A percentile compares a stretch with the other conserved stretches of the same genome.
phyloP scores from a whole-genome alignment of 768 basidiomycete species.

The Kwoniella botswanensis region DNA sequence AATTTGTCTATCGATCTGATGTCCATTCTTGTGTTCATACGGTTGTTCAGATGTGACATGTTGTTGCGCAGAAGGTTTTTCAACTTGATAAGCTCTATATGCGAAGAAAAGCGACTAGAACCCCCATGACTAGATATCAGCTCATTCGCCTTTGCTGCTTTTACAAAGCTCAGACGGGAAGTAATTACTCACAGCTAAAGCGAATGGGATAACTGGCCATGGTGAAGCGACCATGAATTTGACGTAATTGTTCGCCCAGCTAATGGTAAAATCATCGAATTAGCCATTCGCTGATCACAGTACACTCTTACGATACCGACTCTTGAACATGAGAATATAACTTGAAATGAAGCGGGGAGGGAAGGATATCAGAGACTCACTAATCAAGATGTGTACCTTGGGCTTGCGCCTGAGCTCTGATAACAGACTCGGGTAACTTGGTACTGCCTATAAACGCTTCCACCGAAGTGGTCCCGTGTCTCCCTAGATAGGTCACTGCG shows the following conservation, averaged over 20 bases:
- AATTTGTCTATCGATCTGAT: not conserved
- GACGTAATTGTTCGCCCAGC: slow-evolving; percentile 23
- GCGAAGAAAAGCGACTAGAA: slow-evolving; percentile 11
- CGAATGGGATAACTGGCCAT: slow-evolving; percentile 18
- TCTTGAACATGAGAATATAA: too few species aligned
- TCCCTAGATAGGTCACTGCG: slow-evolving; percentile 22
- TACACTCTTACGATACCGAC: too few species aligned
- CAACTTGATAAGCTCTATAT: slow-evolving; percentile 15
- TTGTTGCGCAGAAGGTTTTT: slow-evolving; percentile 12
- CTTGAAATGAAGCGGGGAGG: too few species aligned
- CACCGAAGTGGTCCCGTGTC: slow-evolving; percentile 16
- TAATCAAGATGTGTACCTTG: slow-evolving; percentile 15
- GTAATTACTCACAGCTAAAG: slow-evolving; percentile 10
- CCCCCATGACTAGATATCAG: not conserved
- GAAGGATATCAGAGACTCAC: not conserved
- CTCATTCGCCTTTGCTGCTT: not conserved
- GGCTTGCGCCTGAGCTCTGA: slow-evolving; percentile 16
- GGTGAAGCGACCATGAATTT: slow-evolving; percentile 19
- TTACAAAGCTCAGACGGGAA: not conserved
- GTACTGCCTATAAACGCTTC: slow-evolving; percentile 22
- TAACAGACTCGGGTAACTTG: slow-evolving; percentile 22
- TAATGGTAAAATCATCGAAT: not conserved
- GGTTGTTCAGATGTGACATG: not conserved
- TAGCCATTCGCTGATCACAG: not conserved
- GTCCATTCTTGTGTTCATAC: not conserved